A percentile compares a stretch with the other conserved stretches of the same genome.
Conservation (phyloP, 2,329 filamentous ascomycete species). For the Davidsoniella australis region DNA sequence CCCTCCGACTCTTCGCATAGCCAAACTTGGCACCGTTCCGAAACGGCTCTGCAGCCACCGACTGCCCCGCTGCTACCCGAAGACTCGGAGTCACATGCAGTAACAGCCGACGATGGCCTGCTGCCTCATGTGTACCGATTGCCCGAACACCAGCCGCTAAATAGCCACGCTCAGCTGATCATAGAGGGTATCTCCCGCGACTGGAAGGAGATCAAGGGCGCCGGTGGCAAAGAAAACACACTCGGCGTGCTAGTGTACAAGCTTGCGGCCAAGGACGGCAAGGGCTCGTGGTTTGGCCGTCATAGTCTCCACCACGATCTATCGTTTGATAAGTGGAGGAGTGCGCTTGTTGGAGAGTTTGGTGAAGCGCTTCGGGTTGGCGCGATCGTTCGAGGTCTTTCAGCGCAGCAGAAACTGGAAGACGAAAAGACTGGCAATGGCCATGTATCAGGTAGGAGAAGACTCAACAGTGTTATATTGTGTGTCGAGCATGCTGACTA, state of each 20-base stretch:
- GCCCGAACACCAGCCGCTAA: conserved; percentile 8
- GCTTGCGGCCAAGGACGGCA: conserved; percentile 58
- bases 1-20: conserved; percentile 8
- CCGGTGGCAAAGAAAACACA: conserved; percentile 50
- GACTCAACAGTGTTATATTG: conserved; percentile 40
- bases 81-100: not conserved
- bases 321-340: conserved; percentile 61
- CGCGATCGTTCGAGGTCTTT: conserved; percentile 69
- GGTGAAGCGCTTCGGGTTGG: conserved; percentile 49
- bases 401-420: conserved; percentile 60
- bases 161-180: conserved; percentile 15
- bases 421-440: conserved; percentile 25
- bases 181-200: conserved; percentile 50
- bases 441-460: conserved; percentile 5
- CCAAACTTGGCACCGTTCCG: conserved; percentile 15
- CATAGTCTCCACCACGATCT: conserved; percentile 67
- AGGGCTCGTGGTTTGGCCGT: conserved; percentile 78
- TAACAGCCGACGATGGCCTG: not conserved
- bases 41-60: conserved; percentile 25
- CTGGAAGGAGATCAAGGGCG: conserved; percentile 74
- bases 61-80: conserved; percentile 29
- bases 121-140: not conserved
- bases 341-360: conserved; percentile 64
- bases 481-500: not conserved
- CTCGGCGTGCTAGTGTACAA: conserved; percentile 66